Conservation (phyloP, 805 yeast genomes). For the Cyberlindnera maritima region DNA sequence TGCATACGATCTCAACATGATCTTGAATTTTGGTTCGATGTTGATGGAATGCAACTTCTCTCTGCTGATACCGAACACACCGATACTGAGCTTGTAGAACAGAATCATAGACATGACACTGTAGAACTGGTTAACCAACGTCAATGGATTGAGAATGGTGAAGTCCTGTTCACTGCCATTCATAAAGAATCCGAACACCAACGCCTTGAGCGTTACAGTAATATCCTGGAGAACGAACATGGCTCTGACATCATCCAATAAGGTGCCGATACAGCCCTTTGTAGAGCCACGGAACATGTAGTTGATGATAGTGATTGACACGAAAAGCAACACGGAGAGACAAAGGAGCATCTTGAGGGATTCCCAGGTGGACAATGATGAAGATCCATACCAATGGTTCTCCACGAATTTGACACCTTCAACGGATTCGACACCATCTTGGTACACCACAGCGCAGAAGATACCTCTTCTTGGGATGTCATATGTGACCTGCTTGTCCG, state of each 20-base stretch:
- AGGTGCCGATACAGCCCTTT: conserved; percentile 11
- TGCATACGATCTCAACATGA: conserved; percentile 1
- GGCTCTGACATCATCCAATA: conserved; percentile 10
- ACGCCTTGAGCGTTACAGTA: background rate
- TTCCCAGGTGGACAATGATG: conserved; percentile 7
- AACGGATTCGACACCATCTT: conserved; percentile 12
- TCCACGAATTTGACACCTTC: conserved; percentile 5
- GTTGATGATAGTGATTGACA: background rate
- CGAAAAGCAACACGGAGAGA: background rate
- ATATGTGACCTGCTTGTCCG: background rate
- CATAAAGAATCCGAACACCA: background rate
- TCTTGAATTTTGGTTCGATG: conserved; percentile 5
- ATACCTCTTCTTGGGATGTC: conserved; percentile 6
- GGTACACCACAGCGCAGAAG: conserved; percentile 14
- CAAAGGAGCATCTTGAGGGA: background rate
- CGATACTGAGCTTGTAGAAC: conserved; percentile 16
- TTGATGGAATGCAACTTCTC: conserved; percentile 7
- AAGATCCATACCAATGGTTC: conserved; percentile 12
- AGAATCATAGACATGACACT: background rate
- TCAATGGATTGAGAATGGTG: background rate
- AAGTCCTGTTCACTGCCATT: background rate
- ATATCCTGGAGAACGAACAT: conserved; percentile 3
- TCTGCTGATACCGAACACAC: conserved; percentile 13
- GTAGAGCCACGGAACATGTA: conserved; percentile 6
- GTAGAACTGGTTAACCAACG: conserved; percentile 1